Base-by-base conservation (phyloP, 805 yeast genomes). In the Candida orba region DNA sequence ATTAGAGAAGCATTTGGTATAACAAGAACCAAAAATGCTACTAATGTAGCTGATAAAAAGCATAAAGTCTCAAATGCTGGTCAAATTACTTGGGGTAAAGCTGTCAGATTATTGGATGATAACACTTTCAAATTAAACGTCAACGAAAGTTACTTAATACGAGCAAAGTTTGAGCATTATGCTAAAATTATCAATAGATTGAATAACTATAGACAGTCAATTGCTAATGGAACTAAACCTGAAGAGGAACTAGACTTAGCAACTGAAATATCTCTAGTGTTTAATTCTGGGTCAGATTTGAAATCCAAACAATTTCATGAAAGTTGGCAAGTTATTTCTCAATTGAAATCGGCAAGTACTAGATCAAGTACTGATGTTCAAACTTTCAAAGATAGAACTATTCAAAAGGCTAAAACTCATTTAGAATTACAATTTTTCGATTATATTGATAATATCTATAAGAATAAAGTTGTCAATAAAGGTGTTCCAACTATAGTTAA, bases 371-470 rank as follows among this genome's bases (percentile, higher is more conserved):
- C 20, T 34, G 57, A 52, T 30, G 36, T 47, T 9, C 49, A 45
- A 24, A 49, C 54, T 31, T 59, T 56, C 44, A 57, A 54, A n/a
- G 44, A 42, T 39, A 62, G 65, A 44, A 72, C 84, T 34, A 74
- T 78, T 4, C 52, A 60, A 13, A 80, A 76, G 46, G 74, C 93
- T 14, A 76, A 75, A 52, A 52, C 60, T 12, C 81, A 75, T 53
- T 68, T 91, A 49, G 95, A 93, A 59, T 59, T 63, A 9, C 97
- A 91, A 62, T 91, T 89, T 63, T 75, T 76, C 55, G 81, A 76
- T 36, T 79, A 81, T 59, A 76, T 89, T 48, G 87, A 85, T 53
- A 77, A 74, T 37, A 65, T 85, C 50, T 79, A 79, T 63, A 59
- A 72, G 48, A 72, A 75, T 54, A 75, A 69, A 35, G 73, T 75